These are phyloP conservation scores for Apiospora phragmitis DNA, from an alignment of 2,329 filamentous ascomycete genomes.

Conservation along the genomic window DNA sequence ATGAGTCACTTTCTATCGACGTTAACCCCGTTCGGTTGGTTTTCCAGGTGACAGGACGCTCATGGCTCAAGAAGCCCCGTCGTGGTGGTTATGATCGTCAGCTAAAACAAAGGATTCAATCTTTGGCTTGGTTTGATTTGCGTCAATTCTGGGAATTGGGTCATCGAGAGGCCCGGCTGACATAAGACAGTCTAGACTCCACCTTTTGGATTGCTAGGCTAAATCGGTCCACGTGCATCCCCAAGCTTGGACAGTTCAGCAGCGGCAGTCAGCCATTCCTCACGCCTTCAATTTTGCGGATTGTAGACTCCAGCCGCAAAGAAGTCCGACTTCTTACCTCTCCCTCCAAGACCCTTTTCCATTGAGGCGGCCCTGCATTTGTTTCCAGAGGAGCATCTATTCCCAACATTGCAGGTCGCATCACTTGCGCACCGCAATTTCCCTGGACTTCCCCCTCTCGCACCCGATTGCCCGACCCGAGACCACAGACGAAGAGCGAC, in stretches of 20 bases:
- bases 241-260: constrained; percentile 1
- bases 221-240: constrained; percentile 7
- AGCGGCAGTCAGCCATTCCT: constrained; percentile 2
- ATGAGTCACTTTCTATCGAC: background rate
- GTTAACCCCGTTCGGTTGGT: too few relatives aligned
- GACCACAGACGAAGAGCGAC: background rate
- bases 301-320: constrained; percentile 9
- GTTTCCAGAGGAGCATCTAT: constrained; percentile 4
- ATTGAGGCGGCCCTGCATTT: background rate
- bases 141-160: too few relatives aligned
- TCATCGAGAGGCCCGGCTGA: background rate
- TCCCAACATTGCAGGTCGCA: background rate
- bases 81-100: background rate
- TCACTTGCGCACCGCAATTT: constrained; percentile 3
- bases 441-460: background rate
- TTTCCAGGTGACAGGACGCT: too few relatives aligned
- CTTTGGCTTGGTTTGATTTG: background rate
- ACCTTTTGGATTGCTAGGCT: constrained; percentile 5
- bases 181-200: background rate
- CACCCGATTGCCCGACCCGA: background rate
- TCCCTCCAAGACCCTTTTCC: background rate
- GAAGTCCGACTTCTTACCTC: constrained; percentile 1
- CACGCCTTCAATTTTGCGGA: constrained; percentile 12
- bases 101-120: too few relatives aligned
- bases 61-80: too few relatives aligned